Evolutionary conservation across 768 basidiomycete species (phyloP).

Genomic region (Floccularia luteovirens): DNA sequence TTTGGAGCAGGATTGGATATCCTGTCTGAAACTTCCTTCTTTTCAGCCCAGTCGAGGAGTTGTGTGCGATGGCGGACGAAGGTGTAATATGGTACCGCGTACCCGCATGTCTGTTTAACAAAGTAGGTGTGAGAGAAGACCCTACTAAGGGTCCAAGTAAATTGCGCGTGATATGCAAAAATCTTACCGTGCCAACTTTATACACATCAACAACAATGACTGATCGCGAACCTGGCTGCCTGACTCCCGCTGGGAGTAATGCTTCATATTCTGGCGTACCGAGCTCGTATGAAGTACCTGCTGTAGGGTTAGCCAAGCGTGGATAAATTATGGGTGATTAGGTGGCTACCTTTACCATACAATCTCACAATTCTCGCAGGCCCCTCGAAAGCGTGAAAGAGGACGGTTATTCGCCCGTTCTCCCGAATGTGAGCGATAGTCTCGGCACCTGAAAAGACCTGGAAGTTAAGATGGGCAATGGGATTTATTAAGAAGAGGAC

Average conservation of each 20-base stretch:
- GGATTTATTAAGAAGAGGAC: conserved; percentile 9
- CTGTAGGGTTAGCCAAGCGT: not conserved
- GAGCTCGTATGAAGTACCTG: conserved; percentile 55
- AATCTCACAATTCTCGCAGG: conserved; percentile 49
- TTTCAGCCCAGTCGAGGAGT: conserved; percentile 36
- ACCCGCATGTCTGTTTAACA: conserved; percentile 60
- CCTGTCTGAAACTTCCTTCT: conserved; percentile 35
- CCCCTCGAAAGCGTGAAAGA: conserved; percentile 59
- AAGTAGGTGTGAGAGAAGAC: not conserved
- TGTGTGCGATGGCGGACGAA: conserved; percentile 49
- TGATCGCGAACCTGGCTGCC: conserved; percentile 52
- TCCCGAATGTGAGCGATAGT: conserved; percentile 47
- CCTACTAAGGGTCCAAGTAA: no score
- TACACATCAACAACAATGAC: conserved; percentile 54
- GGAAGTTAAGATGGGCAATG: not conserved
- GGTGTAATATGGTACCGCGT: conserved; percentile 51
- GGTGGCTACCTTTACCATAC: conserved; percentile 47
- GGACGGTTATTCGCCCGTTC: conserved; percentile 51
- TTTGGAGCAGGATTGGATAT: conserved; percentile 13
- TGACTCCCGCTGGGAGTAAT: conserved; percentile 34
- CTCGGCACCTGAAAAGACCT: conserved; percentile 26
- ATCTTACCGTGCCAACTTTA: conserved; percentile 41
- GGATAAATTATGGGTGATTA: not conserved
- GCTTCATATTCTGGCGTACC: conserved; percentile 53
- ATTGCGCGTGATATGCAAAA: not conserved